Evolutionary conservation across 2,329 filamentous ascomycete species (phyloP), one percentile per base, ranked within the genome.

Genomic region (Arthrobotrys musiformis): DNA sequence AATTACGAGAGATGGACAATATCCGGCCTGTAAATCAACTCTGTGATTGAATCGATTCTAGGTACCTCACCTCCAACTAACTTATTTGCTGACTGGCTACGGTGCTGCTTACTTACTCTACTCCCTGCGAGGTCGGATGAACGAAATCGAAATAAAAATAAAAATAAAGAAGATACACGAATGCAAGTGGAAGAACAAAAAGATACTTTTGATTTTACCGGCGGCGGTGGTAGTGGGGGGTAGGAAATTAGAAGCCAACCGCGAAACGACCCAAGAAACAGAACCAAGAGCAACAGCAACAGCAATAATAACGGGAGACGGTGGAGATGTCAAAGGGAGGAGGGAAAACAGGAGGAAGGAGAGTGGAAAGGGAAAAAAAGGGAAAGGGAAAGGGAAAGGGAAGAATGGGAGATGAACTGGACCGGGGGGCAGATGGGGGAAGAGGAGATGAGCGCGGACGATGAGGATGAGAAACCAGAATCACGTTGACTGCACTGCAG

Each of bases 161-260:
- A 26, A 17, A 60, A 40, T 40, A 26, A 64, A 64, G 22, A 52
- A 52, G 19, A 64, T 52, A 64, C 42, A 70, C 37, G 58, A 46
- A 60, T 26, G 44, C 44, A 48, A 35, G 5, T 5, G 11, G 5
- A 35, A 35, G 5, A 35, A 35, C 30, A 35, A 66, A 42, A 44
- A 64, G 37, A 46, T 56, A 66, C 58, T 72, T 63, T 58, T 58
- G 22, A 42, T 56, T 58, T 58, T 58, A 63, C 48, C 67, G 56
- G 56, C 54, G 54, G 66, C 54, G 66, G 44, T 19, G 52, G 54
- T 17, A 17, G 40, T 15, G 40, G 37, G 44, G 28, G 52, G 54
- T 17, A 17, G 40, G 15, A 58, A 48, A 63, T 63, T 58, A 62
- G 48, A 64, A 37, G 68, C 68, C 66, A 44, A 52, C 54, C 66